Evolutionary conservation across 768 basidiomycete genomes (phyloP).

Genomic region (Suillus subaureus): DNA sequence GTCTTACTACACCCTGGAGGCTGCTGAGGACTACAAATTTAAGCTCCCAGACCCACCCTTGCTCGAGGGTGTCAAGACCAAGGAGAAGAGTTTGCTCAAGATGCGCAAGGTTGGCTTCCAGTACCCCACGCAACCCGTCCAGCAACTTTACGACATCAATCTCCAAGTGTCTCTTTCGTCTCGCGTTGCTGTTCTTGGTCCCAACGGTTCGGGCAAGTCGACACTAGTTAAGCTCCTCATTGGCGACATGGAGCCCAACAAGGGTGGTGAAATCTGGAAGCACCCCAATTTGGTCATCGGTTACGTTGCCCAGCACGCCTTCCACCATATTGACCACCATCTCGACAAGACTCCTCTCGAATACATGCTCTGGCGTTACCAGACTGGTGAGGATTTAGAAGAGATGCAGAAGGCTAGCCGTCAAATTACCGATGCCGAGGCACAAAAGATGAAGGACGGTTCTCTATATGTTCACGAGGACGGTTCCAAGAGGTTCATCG

Average conservation of each 20-base stretch:
- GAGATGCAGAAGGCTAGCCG: slow-evolving; percentile 93
- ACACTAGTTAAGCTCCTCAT: slow-evolving; percentile 97
- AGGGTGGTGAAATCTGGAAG: slow-evolving; percentile 97
- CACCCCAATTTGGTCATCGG: slow-evolving; percentile 99
- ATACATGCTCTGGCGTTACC: slow-evolving; percentile 99
- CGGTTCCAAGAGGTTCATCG: slow-evolving; percentile 92
- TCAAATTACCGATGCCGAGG: slow-evolving; percentile 84
- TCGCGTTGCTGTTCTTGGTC: slow-evolving; percentile 97
- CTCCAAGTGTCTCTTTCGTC: slow-evolving; percentile 98
- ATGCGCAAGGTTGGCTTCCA: slow-evolving; percentile 99
- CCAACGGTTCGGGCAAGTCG: slow-evolving; percentile 98
- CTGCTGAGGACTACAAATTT: slow-evolving; percentile 97
- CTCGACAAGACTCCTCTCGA: slow-evolving; percentile 98
- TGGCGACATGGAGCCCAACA: slow-evolving; percentile 95
- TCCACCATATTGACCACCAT: slow-evolving; percentile 99
- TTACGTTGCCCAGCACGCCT: slow-evolving; percentile 98
- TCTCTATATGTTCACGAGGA: slow-evolving; percentile 75
- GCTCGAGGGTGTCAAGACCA: slow-evolving; percentile 99
- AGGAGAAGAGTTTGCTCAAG: slow-evolving; percentile 96
- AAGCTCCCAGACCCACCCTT: slow-evolving; percentile 97
- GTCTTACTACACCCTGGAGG: slow-evolving; percentile 96
- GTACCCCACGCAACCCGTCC: slow-evolving; percentile 83
- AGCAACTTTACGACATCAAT: slow-evolving; percentile 92
- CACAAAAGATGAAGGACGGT: slow-evolving; percentile 97
- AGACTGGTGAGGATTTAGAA: slow-evolving; percentile 98